phyloP scores from a whole-genome alignment of 805 yeast genomes.

The Saturnispora halmiae region DNA sequence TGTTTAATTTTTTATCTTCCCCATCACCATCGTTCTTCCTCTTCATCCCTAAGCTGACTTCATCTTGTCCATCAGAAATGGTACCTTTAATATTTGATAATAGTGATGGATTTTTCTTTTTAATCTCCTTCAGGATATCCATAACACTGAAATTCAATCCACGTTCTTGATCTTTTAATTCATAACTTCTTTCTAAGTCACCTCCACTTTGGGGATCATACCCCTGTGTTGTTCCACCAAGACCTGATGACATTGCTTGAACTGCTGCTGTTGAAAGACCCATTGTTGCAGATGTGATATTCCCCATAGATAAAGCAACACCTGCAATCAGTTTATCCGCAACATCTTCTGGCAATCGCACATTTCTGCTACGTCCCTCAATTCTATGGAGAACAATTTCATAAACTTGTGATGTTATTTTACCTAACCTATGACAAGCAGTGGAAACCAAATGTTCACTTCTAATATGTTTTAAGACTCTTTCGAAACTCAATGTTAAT shows the following conservation, averaged over 20 bases:
- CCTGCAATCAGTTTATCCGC: conserved; percentile 25
- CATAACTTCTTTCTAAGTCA: conserved; percentile 22
- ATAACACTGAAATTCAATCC: conserved; percentile 33
- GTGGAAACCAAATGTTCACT: conserved; percentile 53
- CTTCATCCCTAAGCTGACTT: conserved; percentile 5
- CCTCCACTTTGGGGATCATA: conserved; percentile 24
- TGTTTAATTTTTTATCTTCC: conserved; percentile 6
- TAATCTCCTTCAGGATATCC: conserved; percentile 31
- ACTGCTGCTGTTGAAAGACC: conserved; percentile 10
- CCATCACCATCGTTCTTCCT: conserved; percentile 11
- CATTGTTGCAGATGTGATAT: conserved; percentile 13
- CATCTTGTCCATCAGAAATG: conserved; percentile 23
- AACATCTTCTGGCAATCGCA: conserved; percentile 14
- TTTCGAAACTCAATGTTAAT: conserved; percentile 51
- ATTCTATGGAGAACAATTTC: conserved; percentile 44
- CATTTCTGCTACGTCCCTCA: conserved; percentile 41
- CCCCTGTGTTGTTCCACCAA: conserved; percentile 22
- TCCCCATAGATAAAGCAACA: conserved; percentile 21
- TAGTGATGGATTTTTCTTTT: conserved; percentile 24
- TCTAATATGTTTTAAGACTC: conserved; percentile 62
- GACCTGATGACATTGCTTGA: conserved; percentile 11
- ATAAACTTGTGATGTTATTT: conserved; percentile 56
- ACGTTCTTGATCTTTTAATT: conserved; percentile 30
- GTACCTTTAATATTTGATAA: conserved; percentile 29
- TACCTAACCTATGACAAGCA: conserved; percentile 62